These are phyloP conservation scores for Taphrina confusa DNA, from an alignment of 1,139 yeast genomes.

Conservation along the genomic window DNA sequence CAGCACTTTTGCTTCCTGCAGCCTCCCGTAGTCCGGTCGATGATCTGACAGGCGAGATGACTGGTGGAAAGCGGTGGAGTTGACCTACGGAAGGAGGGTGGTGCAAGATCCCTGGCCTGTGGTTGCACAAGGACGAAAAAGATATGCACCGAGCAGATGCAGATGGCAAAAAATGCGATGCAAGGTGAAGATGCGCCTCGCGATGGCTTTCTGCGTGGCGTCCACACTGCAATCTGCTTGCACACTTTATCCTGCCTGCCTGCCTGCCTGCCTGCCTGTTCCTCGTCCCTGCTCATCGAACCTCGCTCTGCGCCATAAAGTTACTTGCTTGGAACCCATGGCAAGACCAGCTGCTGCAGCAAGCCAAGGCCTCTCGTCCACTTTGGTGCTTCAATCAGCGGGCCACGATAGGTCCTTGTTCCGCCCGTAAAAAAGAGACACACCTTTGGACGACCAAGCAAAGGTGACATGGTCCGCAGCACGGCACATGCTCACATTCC, in stretches of 20 bases:
- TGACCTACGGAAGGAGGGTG: no score
- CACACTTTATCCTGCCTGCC: neutral
- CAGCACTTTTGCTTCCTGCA: slow-evolving; percentile 8
- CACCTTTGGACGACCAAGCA: no score
- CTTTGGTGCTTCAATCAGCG: no score
- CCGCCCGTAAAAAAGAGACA: no score
- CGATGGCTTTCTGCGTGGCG: slow-evolving; percentile 9
- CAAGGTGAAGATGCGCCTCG: slow-evolving; percentile 9
- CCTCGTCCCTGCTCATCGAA: no score
- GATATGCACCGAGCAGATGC: slow-evolving; percentile 11
- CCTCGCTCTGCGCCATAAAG: no score
- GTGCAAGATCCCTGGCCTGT: no score
- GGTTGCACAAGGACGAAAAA: slow-evolving; percentile 11
- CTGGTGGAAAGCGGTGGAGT: slow-evolving; percentile 12
- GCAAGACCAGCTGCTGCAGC: no score
- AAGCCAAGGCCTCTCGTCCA: no score
- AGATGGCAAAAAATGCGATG: neutral
- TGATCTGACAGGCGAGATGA: neutral
- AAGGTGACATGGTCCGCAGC: slow-evolving; percentile 6
- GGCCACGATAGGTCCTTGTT: no score
- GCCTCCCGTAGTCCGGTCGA: slow-evolving; percentile 11
- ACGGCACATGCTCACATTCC: no score
- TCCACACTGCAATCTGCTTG: neutral
- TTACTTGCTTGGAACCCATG: no score
- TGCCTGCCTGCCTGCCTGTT: neutral